Evolutionary conservation across 306 rosid genomes (phyloP).

Genomic region (Lupinus albus): DNA sequence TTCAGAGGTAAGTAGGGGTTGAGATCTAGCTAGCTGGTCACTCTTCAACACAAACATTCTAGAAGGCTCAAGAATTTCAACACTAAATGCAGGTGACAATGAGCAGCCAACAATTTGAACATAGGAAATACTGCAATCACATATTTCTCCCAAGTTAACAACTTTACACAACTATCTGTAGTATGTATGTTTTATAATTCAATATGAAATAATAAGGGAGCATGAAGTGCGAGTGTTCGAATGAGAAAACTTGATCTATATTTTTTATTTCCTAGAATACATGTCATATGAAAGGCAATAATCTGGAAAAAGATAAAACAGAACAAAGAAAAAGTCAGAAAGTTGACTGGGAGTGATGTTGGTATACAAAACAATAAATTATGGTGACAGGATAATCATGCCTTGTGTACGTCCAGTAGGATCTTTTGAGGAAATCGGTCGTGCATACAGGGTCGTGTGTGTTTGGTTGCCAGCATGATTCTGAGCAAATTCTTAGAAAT

Average conservation of each 20-base stretch:
- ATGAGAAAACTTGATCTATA: not conserved
- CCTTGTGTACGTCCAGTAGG: not conserved
- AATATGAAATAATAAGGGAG: not conserved
- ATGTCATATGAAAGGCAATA: not conserved
- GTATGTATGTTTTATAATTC: too few species aligned
- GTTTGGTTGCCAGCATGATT: too few species aligned
- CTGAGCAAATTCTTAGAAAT: too few species aligned
- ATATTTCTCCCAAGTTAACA: slow-evolving; percentile 31
- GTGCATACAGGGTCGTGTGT: too few species aligned
- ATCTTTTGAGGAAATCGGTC: not conserved
- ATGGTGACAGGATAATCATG: not conserved
- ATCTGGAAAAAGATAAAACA: not conserved
- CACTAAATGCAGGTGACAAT: slow-evolving; percentile 64
- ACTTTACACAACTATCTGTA: slow-evolving; percentile 22
- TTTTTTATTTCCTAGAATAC: not conserved
- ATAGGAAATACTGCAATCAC: slow-evolving; percentile 67
- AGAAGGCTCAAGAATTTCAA: slow-evolving; percentile 59
- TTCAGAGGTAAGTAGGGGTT: slow-evolving; percentile 37
- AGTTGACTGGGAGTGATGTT: too few species aligned
- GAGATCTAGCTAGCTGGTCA: slow-evolving; percentile 37
- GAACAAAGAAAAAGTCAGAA: not conserved
- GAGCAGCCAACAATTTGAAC: slow-evolving; percentile 69
- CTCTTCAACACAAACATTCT: slow-evolving; percentile 63
- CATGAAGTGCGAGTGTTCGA: too few species aligned
- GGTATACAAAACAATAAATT: not conserved